phyloP scores from a whole-genome alignment of 345 rosid genomes.

The Gossypium mustelinum region DNA sequence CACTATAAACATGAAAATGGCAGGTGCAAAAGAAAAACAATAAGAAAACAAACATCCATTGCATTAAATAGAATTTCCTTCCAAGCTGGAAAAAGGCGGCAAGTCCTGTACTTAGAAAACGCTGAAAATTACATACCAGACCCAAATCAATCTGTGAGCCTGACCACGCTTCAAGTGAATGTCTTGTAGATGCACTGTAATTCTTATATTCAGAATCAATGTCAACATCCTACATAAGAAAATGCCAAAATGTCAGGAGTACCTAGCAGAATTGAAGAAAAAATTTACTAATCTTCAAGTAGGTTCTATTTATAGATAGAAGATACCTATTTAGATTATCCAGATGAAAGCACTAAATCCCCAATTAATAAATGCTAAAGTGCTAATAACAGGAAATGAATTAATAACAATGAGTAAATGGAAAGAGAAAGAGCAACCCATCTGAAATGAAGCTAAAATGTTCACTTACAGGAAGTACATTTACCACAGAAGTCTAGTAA shows the following conservation, averaged over 20 bases:
- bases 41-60: neutral
- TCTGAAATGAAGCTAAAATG: neutral
- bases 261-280: conserved; percentile 11
- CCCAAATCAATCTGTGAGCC: conserved; percentile 83
- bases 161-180: conserved; percentile 88
- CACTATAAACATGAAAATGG: neutral
- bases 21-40: conserved; percentile 2
- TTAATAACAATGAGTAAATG: neutral
- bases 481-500: neutral
- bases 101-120: neutral
- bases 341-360: neutral
- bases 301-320: neutral
- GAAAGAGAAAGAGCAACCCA: neutral
- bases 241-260: conserved; percentile 12
- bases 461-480: neutral
- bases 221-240: conserved; percentile 57
- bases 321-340: neutral
- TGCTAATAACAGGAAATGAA: neutral
- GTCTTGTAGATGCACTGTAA: conserved; percentile 59
- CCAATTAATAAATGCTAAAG: neutral
- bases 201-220: conserved; percentile 61
- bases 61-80: conserved; percentile 5
- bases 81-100: conserved; percentile 1
- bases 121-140: conserved; percentile 54
- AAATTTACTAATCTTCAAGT: neutral